Base-by-base conservation (phyloP, 179 eudicot genomes). In the Heliamphora pulchella region DNA sequence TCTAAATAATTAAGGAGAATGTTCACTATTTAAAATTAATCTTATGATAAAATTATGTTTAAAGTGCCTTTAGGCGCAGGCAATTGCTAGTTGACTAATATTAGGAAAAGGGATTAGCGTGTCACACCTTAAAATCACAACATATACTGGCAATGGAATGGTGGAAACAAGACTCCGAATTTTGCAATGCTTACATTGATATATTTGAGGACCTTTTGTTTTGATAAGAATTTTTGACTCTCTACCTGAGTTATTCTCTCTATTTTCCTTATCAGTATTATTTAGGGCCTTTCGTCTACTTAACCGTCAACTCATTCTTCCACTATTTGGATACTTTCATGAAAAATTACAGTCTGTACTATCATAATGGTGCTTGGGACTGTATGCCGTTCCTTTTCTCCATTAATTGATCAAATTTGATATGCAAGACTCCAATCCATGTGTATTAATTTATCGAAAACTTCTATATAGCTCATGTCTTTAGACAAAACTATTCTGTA, bases 361-460 rank as follows among this genome's bases (percentile, higher is more conserved):
- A 66, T 44, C 71, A 31, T 44, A 6, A 3, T 76, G 69, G 54
- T 77, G 48, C 80, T 50, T 78, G 73, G 50, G 9, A 65, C 62
- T 18, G 8, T 20, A 11, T 46, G 43, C 55, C 1, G 15, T 67
- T 66, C 63, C n/a, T 7, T 5, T 39, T 57, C 13, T 53, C 7
- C 43, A 14, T 67, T 67, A 67, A 53, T 43, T 68, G 14, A 53
- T 65, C 8, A 11, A 51, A 7, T 43, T 67, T 41, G 20, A 67
- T 67, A 39, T n/a, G 7, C 41, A 53, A 8, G 72, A 59, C 31
- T 75, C 13, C n/a, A 59, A 20, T 55, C 46, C 39, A 17, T 22
- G 58, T 39, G 14, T 31, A 15, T 39, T 9, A 58, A 58, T 58
- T 59, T 18, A 13, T 10, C 53, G 4, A 74, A 59, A 11, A 67